Conservation (phyloP, 2,329 filamentous ascomycete species). For the Aspergillus novoparasiticus region DNA sequence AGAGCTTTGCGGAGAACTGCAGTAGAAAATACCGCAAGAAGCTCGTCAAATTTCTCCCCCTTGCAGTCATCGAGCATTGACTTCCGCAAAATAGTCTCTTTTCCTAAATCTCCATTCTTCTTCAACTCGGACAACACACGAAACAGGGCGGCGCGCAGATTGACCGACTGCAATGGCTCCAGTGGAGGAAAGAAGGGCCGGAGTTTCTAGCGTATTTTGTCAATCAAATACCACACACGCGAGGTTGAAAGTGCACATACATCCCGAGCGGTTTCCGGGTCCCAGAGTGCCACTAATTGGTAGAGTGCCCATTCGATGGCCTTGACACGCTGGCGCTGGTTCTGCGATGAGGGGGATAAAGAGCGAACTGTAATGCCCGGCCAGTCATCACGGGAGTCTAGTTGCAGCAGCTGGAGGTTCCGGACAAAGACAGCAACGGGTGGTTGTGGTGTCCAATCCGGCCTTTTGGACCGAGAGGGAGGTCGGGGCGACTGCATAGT, state of each 20-base stretch:
- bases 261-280: slow-evolving; percentile 72
- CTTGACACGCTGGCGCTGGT: slow-evolving; percentile 80
- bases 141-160: slow-evolving; percentile 81
- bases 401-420: slow-evolving; percentile 79
- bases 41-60: slow-evolving; percentile 84
- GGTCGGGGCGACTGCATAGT: slow-evolving; percentile 38
- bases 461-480: slow-evolving; percentile 32
- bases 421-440: slow-evolving; percentile 72
- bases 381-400: slow-evolving; percentile 78
- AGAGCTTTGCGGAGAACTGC: slow-evolving; percentile 74
- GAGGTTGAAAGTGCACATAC: slow-evolving; percentile 48
- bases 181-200: slow-evolving; percentile 87
- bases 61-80: slow-evolving; percentile 97
- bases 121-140: slow-evolving; percentile 82
- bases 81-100: slow-evolving; percentile 81
- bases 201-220: slow-evolving; percentile 65
- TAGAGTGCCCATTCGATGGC: slow-evolving; percentile 90
- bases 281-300: slow-evolving; percentile 82
- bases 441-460: slow-evolving; percentile 49
- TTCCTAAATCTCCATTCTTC: slow-evolving; percentile 79
- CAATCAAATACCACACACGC: background rate
- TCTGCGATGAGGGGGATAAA: slow-evolving; percentile 70
- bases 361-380: slow-evolving; percentile 71
- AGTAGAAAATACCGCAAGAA: slow-evolving; percentile 81
- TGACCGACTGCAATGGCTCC: slow-evolving; percentile 87